These are phyloP conservation scores for Penicillium palitans DNA, from an alignment of 2,329 filamentous ascomycete genomes.

Conservation along the genomic window DNA sequence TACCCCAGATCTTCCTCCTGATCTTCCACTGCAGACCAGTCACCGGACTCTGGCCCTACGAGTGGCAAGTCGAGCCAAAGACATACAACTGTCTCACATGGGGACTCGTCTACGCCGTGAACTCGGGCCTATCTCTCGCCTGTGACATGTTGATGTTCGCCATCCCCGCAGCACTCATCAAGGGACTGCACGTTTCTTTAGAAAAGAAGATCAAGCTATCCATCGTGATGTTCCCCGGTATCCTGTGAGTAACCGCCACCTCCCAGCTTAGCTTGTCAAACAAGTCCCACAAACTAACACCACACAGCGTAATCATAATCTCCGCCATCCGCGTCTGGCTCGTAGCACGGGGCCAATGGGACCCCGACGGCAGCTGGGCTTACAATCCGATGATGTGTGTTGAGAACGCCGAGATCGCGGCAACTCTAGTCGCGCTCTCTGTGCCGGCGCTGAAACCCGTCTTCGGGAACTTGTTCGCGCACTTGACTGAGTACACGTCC, in stretches of 20 bases:
- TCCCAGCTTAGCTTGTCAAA: no score
- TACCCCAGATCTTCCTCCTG: constrained; percentile 53
- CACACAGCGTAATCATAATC: constrained; percentile 50
- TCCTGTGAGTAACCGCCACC: constrained; percentile 41
- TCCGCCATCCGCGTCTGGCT: constrained; percentile 51
- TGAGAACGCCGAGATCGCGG: constrained; percentile 54
- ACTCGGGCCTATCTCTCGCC: constrained; percentile 51
- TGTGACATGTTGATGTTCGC: constrained; percentile 55
- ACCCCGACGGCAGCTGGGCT: constrained; percentile 51
- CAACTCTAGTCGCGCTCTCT: constrained; percentile 53
- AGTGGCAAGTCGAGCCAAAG: constrained; percentile 45
- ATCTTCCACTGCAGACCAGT: constrained; percentile 55
- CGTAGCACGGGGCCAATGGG: constrained; percentile 50
- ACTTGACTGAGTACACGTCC: constrained; percentile 25
- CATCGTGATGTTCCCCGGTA: constrained; percentile 52
- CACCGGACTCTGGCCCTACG: constrained; percentile 55
- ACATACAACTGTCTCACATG: constrained; percentile 51
- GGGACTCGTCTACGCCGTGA: constrained; percentile 55
- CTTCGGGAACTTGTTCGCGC: constrained; percentile 34
- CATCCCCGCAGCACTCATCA: constrained; percentile 52
- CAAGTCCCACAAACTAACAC: constrained; percentile 5
- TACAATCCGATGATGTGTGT: constrained; percentile 54
- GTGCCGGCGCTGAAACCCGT: constrained; percentile 54
- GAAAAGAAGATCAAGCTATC: constrained; percentile 51
- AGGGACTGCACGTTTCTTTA: constrained; percentile 46